Evolutionary conservation across 2,329 filamentous ascomycete genomes (phyloP), one percentile per base, ranked within the genome.

Genomic region (Akanthomyces uredinophilus): DNA sequence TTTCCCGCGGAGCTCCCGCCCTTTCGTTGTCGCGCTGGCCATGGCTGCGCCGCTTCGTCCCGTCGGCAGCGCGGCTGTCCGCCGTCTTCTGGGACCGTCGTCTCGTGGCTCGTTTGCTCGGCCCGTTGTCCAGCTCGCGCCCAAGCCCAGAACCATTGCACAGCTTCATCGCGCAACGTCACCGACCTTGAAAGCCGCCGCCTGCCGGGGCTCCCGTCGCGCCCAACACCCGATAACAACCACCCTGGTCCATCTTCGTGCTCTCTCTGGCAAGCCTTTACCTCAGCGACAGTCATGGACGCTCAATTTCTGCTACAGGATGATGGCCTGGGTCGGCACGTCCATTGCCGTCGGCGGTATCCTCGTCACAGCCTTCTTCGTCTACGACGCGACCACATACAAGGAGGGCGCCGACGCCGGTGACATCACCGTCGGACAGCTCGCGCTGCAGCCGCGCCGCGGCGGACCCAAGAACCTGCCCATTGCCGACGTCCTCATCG

Each of bases 391-490:
- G 11, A 89, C 87, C 53, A 99, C 95, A 16, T 99, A 99, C 78
- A 87, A 85, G 63, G 89, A 92, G 66, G 81, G 88, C 52, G 77
- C 84, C 2, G 84, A 81, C 7, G 81, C 83, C 29, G 79, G 80
- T 66, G 93, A 97, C 68, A 87, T 96, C 63, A 83, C 88, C 55
- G 89, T 99, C n/a, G 93, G 93, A 1, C 84, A 91, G 68, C 78
- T 92, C 41, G 95, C 95, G 1, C 79, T 99, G 59, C 87, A 87
- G 62, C 95, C 95, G 1, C 85, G 87, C 66, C 83, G 83, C 63
- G 95, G 95, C 61, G 95, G 95, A 0, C 93, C 94, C 0, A 98
- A 99, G 81, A 96, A 99, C 70, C 78, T 99, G 39, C 95, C 94
- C 1, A 95, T 99, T 63, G 88, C 90, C 22, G 91, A 97, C 66